Conservation (phyloP, 2,329 filamentous ascomycete species). For the Acrodontium crateriforme region DNA sequence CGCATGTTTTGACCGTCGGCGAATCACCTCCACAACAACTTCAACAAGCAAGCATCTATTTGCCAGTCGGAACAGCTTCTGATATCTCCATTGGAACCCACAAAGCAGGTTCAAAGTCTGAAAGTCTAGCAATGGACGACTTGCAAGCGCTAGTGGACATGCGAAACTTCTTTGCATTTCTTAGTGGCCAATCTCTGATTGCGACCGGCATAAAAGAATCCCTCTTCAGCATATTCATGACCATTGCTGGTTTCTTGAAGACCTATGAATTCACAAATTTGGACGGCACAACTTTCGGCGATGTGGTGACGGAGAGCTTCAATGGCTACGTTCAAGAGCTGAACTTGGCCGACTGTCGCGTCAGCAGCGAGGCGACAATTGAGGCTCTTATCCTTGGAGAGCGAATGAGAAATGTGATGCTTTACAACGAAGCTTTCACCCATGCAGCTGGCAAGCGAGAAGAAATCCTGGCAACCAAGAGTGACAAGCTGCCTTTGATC, state of each 20-base stretch:
- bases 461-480: constrained; percentile 54
- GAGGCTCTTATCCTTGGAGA: constrained; percentile 85
- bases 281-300: constrained; percentile 50
- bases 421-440: constrained; percentile 86
- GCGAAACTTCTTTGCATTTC: constrained; percentile 50
- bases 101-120: not conserved
- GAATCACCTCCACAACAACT: constrained; percentile 9
- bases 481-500: constrained; percentile 56
- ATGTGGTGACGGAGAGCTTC: constrained; percentile 51
- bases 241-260: constrained; percentile 42
- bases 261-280: constrained; percentile 48
- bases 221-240: constrained; percentile 48
- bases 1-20: constrained; percentile 19
- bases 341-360: constrained; percentile 62
- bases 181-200: constrained; percentile 47
- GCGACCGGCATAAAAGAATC: constrained; percentile 41
- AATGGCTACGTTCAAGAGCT: constrained; percentile 65
- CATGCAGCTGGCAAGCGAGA: constrained; percentile 79
- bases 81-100: constrained; percentile 21
- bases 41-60: constrained; percentile 30
- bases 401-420: constrained; percentile 61
- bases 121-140: constrained; percentile 33
- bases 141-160: constrained; percentile 43
- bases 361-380: constrained; percentile 75
- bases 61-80: constrained; percentile 43